These are phyloP conservation scores for Solanum chiquidenum DNA, from an alignment of 257 asterid species.

Conservation along the genomic window DNA sequence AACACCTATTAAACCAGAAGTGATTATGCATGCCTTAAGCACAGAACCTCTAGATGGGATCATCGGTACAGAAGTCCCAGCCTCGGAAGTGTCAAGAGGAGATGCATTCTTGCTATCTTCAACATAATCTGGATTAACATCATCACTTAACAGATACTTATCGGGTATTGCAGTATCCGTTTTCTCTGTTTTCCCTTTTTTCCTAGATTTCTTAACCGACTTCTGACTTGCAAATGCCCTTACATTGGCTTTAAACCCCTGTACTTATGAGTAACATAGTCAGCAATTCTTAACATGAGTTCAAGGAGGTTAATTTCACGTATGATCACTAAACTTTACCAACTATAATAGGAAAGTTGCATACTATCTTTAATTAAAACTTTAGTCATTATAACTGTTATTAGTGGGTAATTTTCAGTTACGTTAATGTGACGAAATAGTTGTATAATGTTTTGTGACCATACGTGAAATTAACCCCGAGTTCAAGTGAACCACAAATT, in stretches of 20 bases:
- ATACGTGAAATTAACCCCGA: not conserved
- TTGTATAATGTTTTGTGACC: not conserved
- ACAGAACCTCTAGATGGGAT: conserved; percentile 60
- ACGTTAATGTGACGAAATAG: not conserved
- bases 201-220: conserved; percentile 33
- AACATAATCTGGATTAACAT: conserved; percentile 11
- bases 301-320: not conserved
- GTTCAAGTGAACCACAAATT: not conserved
- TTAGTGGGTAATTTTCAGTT: not conserved
- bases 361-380: not conserved
- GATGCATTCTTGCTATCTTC: conserved; percentile 13
- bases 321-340: not conserved
- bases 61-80: conserved; percentile 1
- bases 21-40: conserved; percentile 70
- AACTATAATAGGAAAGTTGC: not conserved
- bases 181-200: conserved; percentile 18
- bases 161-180: conserved; percentile 12
- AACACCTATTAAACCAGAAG: conserved; percentile 54
- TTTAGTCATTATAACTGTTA: not conserved
- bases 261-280: not conserved
- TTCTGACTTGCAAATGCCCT: conserved; percentile 45
- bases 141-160: conserved; percentile 17
- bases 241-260: conserved; percentile 26
- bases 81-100: conserved; percentile 15
- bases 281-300: not conserved